These are phyloP conservation scores for Porcisia deanei DNA, from an alignment of 208 protist species.

Conservation along the genomic window DNA sequence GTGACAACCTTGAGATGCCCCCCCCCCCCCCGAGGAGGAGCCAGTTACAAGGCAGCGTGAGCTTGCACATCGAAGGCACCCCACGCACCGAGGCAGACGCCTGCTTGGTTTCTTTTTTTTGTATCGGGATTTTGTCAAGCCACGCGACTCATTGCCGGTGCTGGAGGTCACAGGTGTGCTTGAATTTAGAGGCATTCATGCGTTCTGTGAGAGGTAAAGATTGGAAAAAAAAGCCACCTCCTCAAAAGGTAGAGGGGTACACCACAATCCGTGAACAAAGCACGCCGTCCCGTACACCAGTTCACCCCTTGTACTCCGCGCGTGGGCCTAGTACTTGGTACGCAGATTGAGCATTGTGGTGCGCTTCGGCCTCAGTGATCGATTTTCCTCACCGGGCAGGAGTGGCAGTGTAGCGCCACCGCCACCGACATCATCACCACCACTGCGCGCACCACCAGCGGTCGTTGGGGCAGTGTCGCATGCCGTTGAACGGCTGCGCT, in stretches of 20 bases:
- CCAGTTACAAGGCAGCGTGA: not conserved
- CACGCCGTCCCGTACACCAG: not conserved
- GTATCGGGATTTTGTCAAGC: not conserved
- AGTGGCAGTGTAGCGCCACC: not conserved
- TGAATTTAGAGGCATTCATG: not conserved
- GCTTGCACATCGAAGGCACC: not conserved
- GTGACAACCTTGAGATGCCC: too few relatives aligned
- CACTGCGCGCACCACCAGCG: not conserved
- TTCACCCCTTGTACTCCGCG: not conserved
- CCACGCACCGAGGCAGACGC: not conserved
- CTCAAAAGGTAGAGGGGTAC: not conserved
- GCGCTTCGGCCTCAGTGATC: slow-evolving; percentile 70
- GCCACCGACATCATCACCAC: not conserved
- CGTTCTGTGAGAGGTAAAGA: not conserved
- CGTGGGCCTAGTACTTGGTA: slow-evolving; percentile 71
- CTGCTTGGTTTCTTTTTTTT: not conserved
- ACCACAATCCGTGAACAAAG: not conserved
- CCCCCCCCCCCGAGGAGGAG: too few relatives aligned
- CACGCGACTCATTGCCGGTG: not conserved
- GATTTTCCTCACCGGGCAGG: slow-evolving; percentile 67
- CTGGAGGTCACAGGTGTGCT: not conserved
- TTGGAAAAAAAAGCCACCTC: not conserved
- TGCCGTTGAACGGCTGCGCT: not conserved
- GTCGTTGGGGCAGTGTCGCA: slow-evolving; percentile 1
- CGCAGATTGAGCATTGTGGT: slow-evolving; percentile 77